Evolutionary conservation across 768 basidiomycete genomes (phyloP), one percentile per base, ranked within the genome.

Genomic region (Dioszegia hungarica): DNA sequence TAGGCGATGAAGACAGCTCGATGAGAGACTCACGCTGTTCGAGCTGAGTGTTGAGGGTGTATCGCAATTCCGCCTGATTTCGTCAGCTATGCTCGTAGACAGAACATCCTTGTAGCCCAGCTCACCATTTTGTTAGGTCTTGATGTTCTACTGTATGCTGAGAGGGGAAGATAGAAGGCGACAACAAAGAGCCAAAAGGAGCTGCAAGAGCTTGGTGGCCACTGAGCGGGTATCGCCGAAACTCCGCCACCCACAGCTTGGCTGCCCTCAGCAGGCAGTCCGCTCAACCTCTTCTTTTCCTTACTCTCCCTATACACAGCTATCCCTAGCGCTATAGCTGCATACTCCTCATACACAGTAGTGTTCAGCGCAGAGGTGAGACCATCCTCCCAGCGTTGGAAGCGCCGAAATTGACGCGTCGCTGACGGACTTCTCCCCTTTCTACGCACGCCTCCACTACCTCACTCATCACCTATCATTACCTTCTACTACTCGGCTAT

Each of bases 1-100:
- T n/a, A n/a, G n/a, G 4, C 10, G 47, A 36, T 4, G n/a, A 49
- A 25, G 47, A 10, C 11, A 38, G 14, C 19, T 14, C 17, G 15
- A 51, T 14, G 27, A 25, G 9, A 37, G 17, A 82, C 90, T 76
- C 68, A 94, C 93, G 79, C 77, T 95, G 92, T 76, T 95, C 91
- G 25, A 93, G 78, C 76, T 98, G 93, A 12, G 93, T 93, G 74
- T 94, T 98, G 15, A 90, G 91, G 0, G 93, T 97, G 73, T 97
- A 95, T 67, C 93, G 82, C 4, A 95, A 81, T 77, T 98, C 93
- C 37, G 89, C 92, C 48, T 88, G n/a, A n/a, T n/a, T n/a, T n/a
- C n/a, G n/a, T n/a, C n/a, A n/a, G n/a, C n/a, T n/a, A n/a, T n/a
- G n/a, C n/a, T n/a, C n/a, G n/a, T n/a, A n/a, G n/a, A n/a, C n/a